These are phyloP conservation scores for Populus hybrid DNA, from an alignment of 441 rosid species.

Conservation along the genomic window DNA sequence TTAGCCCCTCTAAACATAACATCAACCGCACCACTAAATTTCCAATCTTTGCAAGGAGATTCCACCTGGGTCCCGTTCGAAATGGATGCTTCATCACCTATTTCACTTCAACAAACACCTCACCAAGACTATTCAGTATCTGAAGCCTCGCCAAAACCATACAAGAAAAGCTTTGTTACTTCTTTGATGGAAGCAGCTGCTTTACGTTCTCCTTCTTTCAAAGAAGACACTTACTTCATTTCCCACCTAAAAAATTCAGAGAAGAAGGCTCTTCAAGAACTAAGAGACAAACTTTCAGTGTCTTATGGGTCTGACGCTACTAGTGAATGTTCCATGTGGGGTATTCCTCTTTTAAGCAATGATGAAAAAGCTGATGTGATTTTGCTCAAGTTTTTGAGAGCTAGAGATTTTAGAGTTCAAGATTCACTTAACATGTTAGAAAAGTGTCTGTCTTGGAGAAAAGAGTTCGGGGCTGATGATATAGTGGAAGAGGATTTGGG, in stretches of 20 bases:
- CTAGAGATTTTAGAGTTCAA: conserved; percentile 73
- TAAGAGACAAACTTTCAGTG: conserved; percentile 53
- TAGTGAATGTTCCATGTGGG: conserved; percentile 64
- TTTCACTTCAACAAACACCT: conserved; percentile 31
- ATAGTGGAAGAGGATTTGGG: conserved; percentile 72
- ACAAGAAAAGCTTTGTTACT: conserved; percentile 66
- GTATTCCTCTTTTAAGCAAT: conserved; percentile 54
- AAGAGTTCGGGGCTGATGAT: conserved; percentile 64
- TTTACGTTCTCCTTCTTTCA: conserved; percentile 64
- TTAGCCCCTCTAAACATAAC: neutral
- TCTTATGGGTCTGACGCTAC: conserved; percentile 22
- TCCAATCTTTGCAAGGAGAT: neutral
- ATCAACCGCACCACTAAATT: neutral
- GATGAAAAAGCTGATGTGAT: conserved; percentile 78
- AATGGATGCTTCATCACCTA: conserved; percentile 63
- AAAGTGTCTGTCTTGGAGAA: conserved; percentile 76
- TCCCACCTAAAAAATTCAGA: conserved; percentile 74
- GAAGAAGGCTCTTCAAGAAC: conserved; percentile 67
- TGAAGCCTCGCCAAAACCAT: conserved; percentile 41
- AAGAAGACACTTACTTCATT: conserved; percentile 79
- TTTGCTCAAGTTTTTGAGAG: conserved; percentile 79
- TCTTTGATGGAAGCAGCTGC: conserved; percentile 66
- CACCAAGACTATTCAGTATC: conserved; percentile 21
- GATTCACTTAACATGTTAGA: conserved; percentile 72
- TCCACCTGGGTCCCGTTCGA: conserved; percentile 14